A percentile compares a stretch with the other conserved stretches of the same genome.
Conservation (phyloP, 176 grass and related monocot species). For the Rhynchospora pubera region DNA sequence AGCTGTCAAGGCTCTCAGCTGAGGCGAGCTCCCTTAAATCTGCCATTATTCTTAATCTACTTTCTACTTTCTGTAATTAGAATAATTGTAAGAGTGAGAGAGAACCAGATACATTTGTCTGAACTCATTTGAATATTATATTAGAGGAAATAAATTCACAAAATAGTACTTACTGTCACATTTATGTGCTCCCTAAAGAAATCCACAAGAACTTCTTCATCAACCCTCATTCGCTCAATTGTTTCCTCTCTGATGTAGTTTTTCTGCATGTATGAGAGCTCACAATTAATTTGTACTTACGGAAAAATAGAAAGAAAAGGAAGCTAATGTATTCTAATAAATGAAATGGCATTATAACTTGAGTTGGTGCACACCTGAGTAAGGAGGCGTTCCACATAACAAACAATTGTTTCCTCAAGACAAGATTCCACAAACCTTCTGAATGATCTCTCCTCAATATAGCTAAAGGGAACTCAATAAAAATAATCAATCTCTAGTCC, state of each 20-base stretch:
- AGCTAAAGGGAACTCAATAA: constrained; percentile 36
- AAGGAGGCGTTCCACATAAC: constrained; percentile 90
- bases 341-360: background rate
- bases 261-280: constrained; percentile 44
- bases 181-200: constrained; percentile 89
- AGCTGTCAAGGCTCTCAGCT: constrained; percentile 94
- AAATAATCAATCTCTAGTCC: background rate
- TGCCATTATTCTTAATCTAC: constrained; percentile 77
- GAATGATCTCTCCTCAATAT: constrained; percentile 94
- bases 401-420: constrained; percentile 89
- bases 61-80: constrained; percentile 87
- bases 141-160: background rate
- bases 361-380: constrained; percentile 50
- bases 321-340: background rate
- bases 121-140: background rate
- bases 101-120: background rate
- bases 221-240: constrained; percentile 87
- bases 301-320: background rate
- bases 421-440: constrained; percentile 98
- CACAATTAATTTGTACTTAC: background rate
- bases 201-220: constrained; percentile 98
- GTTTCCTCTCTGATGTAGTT: constrained; percentile 76
- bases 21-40: constrained; percentile 98
- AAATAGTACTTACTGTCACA: constrained; percentile 73
- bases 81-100: background rate